These are phyloP conservation scores for Eruca vesicaria DNA, from an alignment of 441 rosid genomes.

Conservation along the genomic window DNA sequence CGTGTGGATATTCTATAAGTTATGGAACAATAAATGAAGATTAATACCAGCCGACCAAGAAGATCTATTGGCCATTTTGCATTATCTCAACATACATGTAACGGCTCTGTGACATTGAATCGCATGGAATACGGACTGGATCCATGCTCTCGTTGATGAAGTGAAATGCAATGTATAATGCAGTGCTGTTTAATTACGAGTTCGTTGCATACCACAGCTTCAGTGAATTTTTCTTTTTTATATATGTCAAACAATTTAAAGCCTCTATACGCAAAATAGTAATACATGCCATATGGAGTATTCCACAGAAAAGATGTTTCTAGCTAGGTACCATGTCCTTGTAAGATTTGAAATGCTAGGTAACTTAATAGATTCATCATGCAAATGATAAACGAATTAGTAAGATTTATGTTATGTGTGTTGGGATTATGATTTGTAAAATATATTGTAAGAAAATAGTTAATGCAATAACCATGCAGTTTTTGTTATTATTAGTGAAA, in stretches of 20 bases:
- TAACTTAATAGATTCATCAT: not conserved
- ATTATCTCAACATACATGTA: not conserved
- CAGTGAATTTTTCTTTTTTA: not conserved
- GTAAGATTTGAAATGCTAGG: not conserved
- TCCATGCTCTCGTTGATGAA: not conserved
- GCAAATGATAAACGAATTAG: not conserved
- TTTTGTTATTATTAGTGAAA: not conserved
- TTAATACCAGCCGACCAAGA: constrained; percentile 11
- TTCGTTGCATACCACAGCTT: not conserved
- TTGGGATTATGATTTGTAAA: not conserved
- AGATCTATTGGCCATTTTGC: not conserved
- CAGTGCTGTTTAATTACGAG: not conserved
- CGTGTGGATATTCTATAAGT: not conserved
- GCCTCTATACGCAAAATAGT: not conserved
- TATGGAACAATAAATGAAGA: not conserved
- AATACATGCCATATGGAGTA: not conserved
- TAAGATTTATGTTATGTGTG: not conserved
- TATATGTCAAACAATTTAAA: not conserved
- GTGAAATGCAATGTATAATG: not conserved
- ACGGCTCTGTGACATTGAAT: not conserved
- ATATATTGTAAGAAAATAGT: not conserved
- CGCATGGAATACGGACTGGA: constrained; percentile 1
- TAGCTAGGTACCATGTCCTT: not conserved
- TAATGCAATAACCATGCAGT: not conserved
- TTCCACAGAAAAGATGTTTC: not conserved